Conservation (phyloP, 352 stramenopile species). For the Thraustotheca clavata region DNA sequence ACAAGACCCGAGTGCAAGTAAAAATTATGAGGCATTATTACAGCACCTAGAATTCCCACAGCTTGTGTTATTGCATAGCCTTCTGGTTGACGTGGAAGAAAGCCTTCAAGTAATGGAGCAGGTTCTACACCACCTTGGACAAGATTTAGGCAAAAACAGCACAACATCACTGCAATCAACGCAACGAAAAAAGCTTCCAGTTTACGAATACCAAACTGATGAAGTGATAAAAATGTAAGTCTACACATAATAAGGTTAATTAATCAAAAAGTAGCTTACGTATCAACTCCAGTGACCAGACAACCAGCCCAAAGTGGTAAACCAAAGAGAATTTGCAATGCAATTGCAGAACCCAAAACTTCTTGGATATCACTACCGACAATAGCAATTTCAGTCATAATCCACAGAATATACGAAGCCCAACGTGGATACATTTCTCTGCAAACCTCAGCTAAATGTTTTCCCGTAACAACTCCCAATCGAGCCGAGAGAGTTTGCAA, state of each 20-base stretch:
- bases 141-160: conserved; percentile 91
- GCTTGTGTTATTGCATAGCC: conserved; percentile 70
- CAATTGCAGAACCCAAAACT: conserved; percentile 87
- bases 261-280: conserved; percentile 20
- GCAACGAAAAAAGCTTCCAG: conserved; percentile 90
- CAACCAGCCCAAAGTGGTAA: conserved; percentile 88
- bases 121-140: conserved; percentile 61
- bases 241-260: background rate
- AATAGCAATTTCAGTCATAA: conserved; percentile 92
- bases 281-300: conserved; percentile 38
- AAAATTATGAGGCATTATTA: conserved; percentile 97
- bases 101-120: conserved; percentile 63
- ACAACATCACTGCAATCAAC: conserved; percentile 90
- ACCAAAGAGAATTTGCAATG: conserved; percentile 84
- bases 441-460: conserved; percentile 87
- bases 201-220: conserved; percentile 89
- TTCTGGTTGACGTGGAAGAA: conserved; percentile 60
- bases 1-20: conserved; percentile 92
- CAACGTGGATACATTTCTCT: conserved; percentile 65
- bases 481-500: conserved; percentile 89
- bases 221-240: conserved; percentile 92
- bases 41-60: conserved; percentile 89
- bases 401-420: conserved; percentile 71
- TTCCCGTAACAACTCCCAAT: conserved; percentile 87
- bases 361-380: conserved; percentile 89